Base-by-base conservation (phyloP, 164 flowering plant genomes). In the Stephania japonica region DNA sequence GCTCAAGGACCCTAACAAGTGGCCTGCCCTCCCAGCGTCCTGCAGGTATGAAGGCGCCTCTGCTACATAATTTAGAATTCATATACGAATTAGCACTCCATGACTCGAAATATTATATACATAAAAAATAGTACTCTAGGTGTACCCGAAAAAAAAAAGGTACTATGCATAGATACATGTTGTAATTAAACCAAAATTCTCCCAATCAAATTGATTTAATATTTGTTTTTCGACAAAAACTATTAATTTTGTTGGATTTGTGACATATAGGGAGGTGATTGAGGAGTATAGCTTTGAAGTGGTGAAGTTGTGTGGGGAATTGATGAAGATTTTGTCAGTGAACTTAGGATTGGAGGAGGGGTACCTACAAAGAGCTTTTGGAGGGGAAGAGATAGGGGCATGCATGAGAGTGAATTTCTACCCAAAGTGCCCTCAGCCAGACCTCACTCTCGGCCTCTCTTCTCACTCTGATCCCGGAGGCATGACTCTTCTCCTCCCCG, bases 381-480 rank as follows among this genome's bases (percentile, higher is more conserved):
- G 94, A 0, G 97, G 93, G 0, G 85, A 86, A 7, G 83, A 88
- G 13, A 69, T 85, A 5, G 98, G 97, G 19, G 94, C 91, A 0
- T 89, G 93, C 69, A 49, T 92, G 73, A 83, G 98, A 72, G 89
- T 86, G 42, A 91, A 89, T 70, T 92, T 80, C 62, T 94, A 94
- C 71, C 97, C 98, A 7, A 90, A 86, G 65, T 94, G 98, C 73
- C 97, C 98, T 2, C 90, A 88, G 66, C 98, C 98, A 2, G 88
- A 90, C 24, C 70, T 92, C 43, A 77, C 98, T 0, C 85, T 94
- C 2, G 98, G 98, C 0, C 80, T 92, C 4, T 92, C 97, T 0
- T 81, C 98, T 0, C 98, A 94, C 75, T 90, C 97, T 43, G 98
- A 94, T 53, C 98, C 98, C 7, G 98, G 98, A 4, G 94, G 92